A percentile compares a stretch with the other conserved stretches of the same genome.
Evolutionary conservation across 2,329 filamentous ascomycete genomes (phyloP).

Genomic region (Colletotrichum sp.): DNA sequence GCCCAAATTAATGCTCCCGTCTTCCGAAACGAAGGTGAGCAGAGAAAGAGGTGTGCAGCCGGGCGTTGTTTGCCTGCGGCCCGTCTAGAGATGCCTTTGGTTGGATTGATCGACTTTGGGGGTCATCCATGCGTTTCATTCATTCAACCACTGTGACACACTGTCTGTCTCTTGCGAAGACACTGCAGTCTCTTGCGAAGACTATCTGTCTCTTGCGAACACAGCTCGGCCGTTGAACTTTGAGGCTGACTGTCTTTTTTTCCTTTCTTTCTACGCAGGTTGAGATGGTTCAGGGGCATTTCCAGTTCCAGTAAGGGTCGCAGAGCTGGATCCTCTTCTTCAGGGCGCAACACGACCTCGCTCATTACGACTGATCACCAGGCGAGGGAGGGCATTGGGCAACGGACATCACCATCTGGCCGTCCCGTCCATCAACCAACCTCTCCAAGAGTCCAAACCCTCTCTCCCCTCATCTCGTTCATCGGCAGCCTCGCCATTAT

Average conservation of each 20-base stretch:
- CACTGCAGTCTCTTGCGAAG: background rate
- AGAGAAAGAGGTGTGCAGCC: background rate
- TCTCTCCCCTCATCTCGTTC: background rate
- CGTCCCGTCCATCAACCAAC: background rate
- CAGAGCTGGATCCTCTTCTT: background rate
- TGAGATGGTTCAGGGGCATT: background rate
- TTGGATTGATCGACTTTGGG: background rate
- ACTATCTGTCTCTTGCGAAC: background rate
- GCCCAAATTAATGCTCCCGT: constrained; percentile 12
- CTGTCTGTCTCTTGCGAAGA: background rate
- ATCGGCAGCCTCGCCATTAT: background rate
- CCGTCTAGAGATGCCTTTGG: background rate
- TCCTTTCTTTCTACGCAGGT: background rate
- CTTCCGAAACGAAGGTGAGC: constrained; percentile 8
- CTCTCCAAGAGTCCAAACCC: background rate
- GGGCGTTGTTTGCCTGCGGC: background rate
- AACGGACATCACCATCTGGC: background rate
- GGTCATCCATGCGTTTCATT: constrained; percentile 9
- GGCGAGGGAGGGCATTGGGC: background rate
- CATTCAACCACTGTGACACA: background rate
- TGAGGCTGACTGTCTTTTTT: background rate
- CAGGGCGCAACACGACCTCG: background rate
- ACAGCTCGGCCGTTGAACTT: background rate
- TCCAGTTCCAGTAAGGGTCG: background rate
- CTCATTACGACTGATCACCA: background rate